Evolutionary conservation across 2,329 filamentous ascomycete genomes (phyloP).

Genomic region (Microdochium bolleyi): DNA sequence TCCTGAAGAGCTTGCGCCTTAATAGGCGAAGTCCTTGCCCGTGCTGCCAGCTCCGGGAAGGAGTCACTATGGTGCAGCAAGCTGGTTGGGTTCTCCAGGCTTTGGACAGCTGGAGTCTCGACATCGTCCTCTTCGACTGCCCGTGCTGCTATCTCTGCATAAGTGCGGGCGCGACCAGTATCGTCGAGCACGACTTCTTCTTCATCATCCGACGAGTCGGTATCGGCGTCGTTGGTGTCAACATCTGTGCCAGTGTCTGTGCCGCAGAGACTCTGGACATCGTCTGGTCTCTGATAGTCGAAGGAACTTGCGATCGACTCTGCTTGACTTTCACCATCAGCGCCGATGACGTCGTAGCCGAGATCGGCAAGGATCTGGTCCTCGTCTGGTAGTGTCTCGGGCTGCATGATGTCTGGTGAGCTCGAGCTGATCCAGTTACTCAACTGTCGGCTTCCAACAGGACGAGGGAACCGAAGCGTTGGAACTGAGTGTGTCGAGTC

Average conservation of each 20-base stretch:
- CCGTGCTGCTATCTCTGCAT: not conserved
- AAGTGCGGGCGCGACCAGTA: not conserved
- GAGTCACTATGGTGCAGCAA: constrained; percentile 15
- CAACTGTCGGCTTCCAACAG: constrained; percentile 45
- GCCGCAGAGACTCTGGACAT: constrained; percentile 37
- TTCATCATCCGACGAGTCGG: constrained; percentile 32
- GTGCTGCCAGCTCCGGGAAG: not conserved
- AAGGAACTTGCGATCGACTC: constrained; percentile 41
- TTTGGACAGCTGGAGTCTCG: constrained; percentile 17
- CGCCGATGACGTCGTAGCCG: constrained; percentile 48
- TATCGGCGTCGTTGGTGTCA: constrained; percentile 33
- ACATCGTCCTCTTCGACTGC: constrained; percentile 10
- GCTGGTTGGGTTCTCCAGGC: constrained; percentile 21
- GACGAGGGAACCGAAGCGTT: constrained; percentile 47
- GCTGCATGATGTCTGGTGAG: constrained; percentile 48
- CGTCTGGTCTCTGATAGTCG: constrained; percentile 38
- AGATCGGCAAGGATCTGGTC: constrained; percentile 47
- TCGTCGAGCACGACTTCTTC: constrained; percentile 11
- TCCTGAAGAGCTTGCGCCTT: not conserved
- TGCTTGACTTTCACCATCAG: constrained; percentile 45
- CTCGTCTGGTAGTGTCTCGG: constrained; percentile 31
- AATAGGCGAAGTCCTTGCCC: not conserved
- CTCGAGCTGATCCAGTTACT: constrained; percentile 53
- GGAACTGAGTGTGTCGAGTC: constrained; percentile 30
- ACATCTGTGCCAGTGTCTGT: constrained; percentile 36